Evolutionary conservation across 164 flowering plant species (phyloP).

Genomic region (Platanus orientalis): DNA sequence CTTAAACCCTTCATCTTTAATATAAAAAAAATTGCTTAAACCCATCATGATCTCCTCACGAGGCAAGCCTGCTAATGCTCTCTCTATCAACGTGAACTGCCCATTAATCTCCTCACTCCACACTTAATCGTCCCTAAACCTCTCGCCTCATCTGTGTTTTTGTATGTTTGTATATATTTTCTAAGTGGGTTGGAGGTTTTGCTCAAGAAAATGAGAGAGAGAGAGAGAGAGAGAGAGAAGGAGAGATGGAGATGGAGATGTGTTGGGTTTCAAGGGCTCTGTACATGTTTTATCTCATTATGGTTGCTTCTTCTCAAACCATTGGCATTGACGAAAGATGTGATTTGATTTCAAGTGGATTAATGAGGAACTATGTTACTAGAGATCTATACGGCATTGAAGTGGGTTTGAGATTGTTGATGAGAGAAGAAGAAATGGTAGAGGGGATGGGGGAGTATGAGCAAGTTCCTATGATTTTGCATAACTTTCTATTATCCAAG

Average conservation of each 20-base stretch:
- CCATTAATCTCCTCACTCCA: not conserved
- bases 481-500: slow-evolving; percentile 3
- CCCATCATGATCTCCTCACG: slow-evolving; percentile 5
- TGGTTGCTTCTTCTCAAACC: not conserved
- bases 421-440: not conserved
- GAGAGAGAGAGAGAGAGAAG: no score
- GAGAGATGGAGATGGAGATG: no score
- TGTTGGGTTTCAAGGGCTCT: no score
- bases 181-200: no score
- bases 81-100: not conserved
- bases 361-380: slow-evolving; percentile 7
- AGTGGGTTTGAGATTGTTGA: slow-evolving; percentile 8
- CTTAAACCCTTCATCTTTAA: no score
- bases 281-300: not conserved
- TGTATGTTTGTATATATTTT: no score
- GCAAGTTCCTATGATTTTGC: slow-evolving; percentile 10
- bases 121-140: slow-evolving; percentile 6
- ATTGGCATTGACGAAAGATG: not conserved
- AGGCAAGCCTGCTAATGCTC: not conserved
- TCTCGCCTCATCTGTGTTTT: not conserved
- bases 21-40: no score
- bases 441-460: slow-evolving; percentile 4
- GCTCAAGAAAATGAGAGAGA: no score
- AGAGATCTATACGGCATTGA: slow-evolving; percentile 7
- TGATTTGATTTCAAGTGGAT: not conserved